Conservation (phyloP, 2,329 filamentous ascomycete genomes). For the Penicillium sp. region DNA sequence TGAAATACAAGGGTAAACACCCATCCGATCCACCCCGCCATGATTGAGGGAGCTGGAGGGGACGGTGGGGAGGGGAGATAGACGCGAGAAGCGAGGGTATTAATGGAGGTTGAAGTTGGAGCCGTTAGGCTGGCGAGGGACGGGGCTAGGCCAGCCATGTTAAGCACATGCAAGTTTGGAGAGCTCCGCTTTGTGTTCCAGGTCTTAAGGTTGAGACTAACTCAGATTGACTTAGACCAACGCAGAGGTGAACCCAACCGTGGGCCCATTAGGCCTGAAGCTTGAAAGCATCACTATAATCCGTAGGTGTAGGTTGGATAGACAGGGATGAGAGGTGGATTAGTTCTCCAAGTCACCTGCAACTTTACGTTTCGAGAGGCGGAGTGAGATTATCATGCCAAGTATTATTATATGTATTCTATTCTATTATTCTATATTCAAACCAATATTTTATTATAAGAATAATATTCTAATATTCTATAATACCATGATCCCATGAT, state of each 20-base stretch:
- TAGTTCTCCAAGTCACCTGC: not conserved
- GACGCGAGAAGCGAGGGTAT: constrained; percentile 16
- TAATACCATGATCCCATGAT: not conserved
- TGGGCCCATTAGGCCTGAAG: constrained; percentile 2
- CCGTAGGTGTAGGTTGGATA: not conserved
- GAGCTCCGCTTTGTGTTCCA: constrained; percentile 16
- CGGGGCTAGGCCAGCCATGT: constrained; percentile 19
- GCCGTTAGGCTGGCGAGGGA: constrained; percentile 23
- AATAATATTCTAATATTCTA: not conserved
- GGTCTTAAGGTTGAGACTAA: constrained; percentile 1
- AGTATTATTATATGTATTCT: not conserved
- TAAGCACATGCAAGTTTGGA: constrained; percentile 5
- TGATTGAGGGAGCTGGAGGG: constrained; percentile 33
- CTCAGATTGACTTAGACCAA: not conserved
- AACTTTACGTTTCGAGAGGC: not conserved
- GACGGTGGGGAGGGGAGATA: constrained; percentile 26
- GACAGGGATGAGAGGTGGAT: not conserved
- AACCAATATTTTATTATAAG: not conserved
- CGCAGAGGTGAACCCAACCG: constrained; percentile 1
- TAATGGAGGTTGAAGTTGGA: constrained; percentile 14
- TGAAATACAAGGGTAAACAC: constrained; percentile 50
- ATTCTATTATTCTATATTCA: not conserved
- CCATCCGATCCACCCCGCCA: constrained; percentile 49
- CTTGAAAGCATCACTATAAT: constrained; percentile 7
- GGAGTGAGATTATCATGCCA: not conserved